Evolutionary conservation across 192 early-diverging fungal genomes (phyloP).

Genomic region (Coemansia sp.): DNA sequence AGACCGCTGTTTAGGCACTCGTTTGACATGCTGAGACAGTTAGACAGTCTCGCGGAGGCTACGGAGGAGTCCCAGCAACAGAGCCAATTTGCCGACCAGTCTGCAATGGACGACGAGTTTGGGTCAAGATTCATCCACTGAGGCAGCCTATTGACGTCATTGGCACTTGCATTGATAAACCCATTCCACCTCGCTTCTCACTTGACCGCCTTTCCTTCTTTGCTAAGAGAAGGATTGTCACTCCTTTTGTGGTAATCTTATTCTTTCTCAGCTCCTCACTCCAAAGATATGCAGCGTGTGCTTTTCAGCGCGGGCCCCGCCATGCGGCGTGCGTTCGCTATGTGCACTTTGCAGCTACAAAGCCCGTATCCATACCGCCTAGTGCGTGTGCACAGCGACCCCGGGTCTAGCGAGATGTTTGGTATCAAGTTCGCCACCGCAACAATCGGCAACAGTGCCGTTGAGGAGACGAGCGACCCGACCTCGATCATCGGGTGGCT

Average conservation of each 20-base stretch:
- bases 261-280: not conserved
- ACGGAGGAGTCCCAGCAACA: conserved; percentile 16
- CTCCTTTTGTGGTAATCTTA: not conserved
- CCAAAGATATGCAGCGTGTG: not conserved
- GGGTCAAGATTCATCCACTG: conserved; percentile 8
- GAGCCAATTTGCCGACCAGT: conserved; percentile 34
- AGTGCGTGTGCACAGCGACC: conserved; percentile 4
- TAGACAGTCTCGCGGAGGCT: conserved; percentile 28
- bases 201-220: not conserved
- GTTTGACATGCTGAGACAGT: conserved; percentile 59
- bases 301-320: not conserved
- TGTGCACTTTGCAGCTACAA: not conserved
- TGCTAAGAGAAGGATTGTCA: not conserved
- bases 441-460: not conserved
- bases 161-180: not conserved
- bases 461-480: not conserved
- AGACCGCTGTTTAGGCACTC: conserved; percentile 84
- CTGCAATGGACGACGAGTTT: conserved; percentile 23
- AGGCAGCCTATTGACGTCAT: not conserved
- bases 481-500: conserved; percentile 39
- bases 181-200: not conserved
- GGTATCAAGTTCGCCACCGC: conserved; percentile 2
- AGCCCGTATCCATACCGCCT: conserved; percentile 35
- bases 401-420: not conserved
- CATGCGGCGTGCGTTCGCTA: conserved; percentile 13